These are phyloP conservation scores for Aspergillus pseudotamarii DNA, from an alignment of 2,329 filamentous ascomycete species.

Conservation along the genomic window DNA sequence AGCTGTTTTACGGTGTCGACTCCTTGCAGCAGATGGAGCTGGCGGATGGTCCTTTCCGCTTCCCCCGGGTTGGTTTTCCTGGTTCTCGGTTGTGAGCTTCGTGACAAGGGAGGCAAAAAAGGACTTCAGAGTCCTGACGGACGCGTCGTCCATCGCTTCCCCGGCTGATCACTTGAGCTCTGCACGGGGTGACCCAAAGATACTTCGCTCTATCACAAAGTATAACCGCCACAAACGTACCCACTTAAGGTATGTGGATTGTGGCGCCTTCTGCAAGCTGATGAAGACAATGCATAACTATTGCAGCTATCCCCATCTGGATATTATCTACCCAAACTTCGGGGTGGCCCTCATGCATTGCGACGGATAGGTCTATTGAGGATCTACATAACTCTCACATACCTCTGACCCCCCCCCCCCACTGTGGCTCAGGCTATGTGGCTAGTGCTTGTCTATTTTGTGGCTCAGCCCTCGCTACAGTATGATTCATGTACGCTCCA, in stretches of 20 bases:
- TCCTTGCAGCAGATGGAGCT: constrained; percentile 3
- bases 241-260: not conserved
- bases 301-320: not conserved
- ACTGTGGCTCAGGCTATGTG: not conserved
- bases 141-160: not conserved
- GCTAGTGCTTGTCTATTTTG: not conserved
- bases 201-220: not conserved
- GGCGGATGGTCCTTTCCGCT: not conserved
- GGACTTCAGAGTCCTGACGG: not conserved
- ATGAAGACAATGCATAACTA: not conserved
- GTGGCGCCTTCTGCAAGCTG: not conserved
- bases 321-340: not conserved
- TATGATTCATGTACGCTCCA: not conserved
- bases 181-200: not conserved
- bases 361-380: not conserved
- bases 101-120: not conserved
- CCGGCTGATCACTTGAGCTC: not conserved
- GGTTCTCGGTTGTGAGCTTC: not conserved
- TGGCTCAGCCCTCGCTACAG: not conserved
- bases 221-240: not conserved
- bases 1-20: not conserved
- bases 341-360: not conserved
- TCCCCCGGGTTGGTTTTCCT: not conserved
- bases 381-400: not conserved
- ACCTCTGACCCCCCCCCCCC: not conserved